A percentile compares a stretch with the other conserved stretches of the same genome.
phyloP scores from a whole-genome alignment of 768 basidiomycete species.

The Mycena leptocephala region DNA sequence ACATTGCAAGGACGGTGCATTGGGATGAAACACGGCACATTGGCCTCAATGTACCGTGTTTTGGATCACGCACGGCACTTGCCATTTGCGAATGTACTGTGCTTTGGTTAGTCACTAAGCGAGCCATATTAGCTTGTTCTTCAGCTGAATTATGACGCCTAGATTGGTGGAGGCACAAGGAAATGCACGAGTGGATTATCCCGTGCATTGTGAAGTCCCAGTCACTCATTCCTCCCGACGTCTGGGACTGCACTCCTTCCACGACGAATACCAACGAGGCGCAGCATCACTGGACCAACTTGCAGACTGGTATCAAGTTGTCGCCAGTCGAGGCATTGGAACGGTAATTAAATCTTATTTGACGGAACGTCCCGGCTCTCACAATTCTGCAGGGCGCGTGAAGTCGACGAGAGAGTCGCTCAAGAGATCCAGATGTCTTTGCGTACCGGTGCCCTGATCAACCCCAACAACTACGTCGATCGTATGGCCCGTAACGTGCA shows the following conservation, averaged over 20 bases:
- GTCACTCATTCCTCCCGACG: background rate
- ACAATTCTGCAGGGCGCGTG: too few species aligned
- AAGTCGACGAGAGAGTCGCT: too few species aligned
- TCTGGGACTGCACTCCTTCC: background rate
- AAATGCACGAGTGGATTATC: slow-evolving; percentile 31
- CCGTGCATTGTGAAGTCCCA: background rate
- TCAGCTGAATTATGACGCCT: too few species aligned
- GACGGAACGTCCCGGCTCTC: too few species aligned
- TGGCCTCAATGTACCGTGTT: too few species aligned
- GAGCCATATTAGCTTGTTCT: too few species aligned
- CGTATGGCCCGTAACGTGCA: background rate
- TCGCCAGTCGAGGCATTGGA: background rate
- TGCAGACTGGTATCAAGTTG: background rate
- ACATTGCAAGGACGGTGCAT: too few species aligned
- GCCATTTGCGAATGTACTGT: too few species aligned
- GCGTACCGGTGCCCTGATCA: background rate
- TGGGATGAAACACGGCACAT: too few species aligned
- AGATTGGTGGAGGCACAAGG: slow-evolving; percentile 21
- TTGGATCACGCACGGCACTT: too few species aligned
- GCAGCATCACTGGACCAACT: background rate
- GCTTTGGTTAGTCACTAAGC: too few species aligned
- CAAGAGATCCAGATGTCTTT: background rate
- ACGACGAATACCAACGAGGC: background rate
- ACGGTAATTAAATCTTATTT: background rate
- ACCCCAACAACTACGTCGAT: background rate